Evolutionary conservation across 352 stramenopile genomes (phyloP), one percentile per base, ranked within the genome.

Genomic region (Globisporangium spiculum): DNA sequence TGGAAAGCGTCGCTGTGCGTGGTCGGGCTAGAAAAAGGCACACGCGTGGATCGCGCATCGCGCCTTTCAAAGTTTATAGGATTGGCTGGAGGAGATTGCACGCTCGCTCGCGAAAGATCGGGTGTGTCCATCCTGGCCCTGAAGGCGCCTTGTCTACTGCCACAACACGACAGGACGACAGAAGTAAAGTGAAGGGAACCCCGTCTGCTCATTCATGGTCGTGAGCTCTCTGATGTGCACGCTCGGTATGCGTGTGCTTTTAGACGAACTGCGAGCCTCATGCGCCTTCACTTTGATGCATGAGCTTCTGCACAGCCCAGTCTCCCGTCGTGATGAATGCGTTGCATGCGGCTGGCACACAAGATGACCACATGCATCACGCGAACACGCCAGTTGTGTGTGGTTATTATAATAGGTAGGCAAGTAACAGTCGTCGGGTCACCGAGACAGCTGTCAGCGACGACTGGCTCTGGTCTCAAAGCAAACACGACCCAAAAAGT

Each of bases 71-170:
- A 56, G 1, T 30, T 56, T 27, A 56, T 56, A 18, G 18, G 50
- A 56, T 30, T 56, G 50, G 22, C 50, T 56, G 50, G 50, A 56
- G 50, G 50, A 56, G 50, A 27, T 56, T 30, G 50, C 48, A 55
- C 38, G 48, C 48, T 6, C 48, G n/a, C 50, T 52, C 14, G 18
- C 44, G 9, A 56, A 56, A 56, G 50, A 56, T 56, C 50, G 48
- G 20, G n/a, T 24, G n/a, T 56, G 50, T 56, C 50, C 50, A 56
- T 56, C 50, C 22, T 56, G 22, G 9, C n/a, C 6, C 6, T 8
- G 16, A 2, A 22, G 44, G 18, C 6, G 44, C 44, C 44, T 22
- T 52, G 44, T 52, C 44, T 52, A 52, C 44, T 50, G 41, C 41
- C 41, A 50, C 41, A n/a, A 52, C n/a, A 56, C 50, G 50, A 56